Base-by-base conservation (phyloP, 2,329 filamentous ascomycete species). In the Venturia nashicola region DNA sequence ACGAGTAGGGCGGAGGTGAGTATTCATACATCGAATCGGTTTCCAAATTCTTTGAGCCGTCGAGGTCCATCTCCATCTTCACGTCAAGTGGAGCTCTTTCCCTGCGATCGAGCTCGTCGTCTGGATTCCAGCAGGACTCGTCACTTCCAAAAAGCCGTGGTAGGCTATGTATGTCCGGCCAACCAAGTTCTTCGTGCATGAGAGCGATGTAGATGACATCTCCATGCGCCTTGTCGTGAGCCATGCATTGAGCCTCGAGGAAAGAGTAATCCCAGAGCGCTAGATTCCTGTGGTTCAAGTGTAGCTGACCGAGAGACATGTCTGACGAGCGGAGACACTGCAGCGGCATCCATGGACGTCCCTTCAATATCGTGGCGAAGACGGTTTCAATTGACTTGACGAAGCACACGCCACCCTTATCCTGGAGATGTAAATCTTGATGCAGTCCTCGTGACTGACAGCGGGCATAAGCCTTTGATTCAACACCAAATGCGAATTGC, bases 1-100 rank as follows among this genome's bases (percentile, higher is more conserved):
- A 55, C 23, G 63, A 54, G 71, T 76, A 76, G 59, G 73, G 74
- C 48, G 74, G 74, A 70, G 75, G 74, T 72, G 73, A 73, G 67
- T 74, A 75, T 67, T 75, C 73, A 71, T 76, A 75, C 73, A 76
- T 76, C 65, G 75, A 72, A 67, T 76, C 73, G 57, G 73, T 71
- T 66, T 75, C 72, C 68, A 74, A 65, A 68, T 70, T 73, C 69
- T 72, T 73, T 68, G 70, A 72, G 63, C 20, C 39, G 5, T 34
- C 51, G 36, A 55, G 36, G 51, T 64, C 62, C n/a, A 64, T 20
- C 18, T 62, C 59, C 59, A 62, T 62, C 51, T 65, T 62, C 40
- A 55, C 34, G 42, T 57, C 60, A 18, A 64, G 65, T 39, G 23
- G 48, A 11, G 48, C 51, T 14, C 70, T 74, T 67, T 69, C 68